phyloP scores from a whole-genome alignment of 1,284 basidiomycete genomes.

The Ceratobasidium sp. region DNA sequence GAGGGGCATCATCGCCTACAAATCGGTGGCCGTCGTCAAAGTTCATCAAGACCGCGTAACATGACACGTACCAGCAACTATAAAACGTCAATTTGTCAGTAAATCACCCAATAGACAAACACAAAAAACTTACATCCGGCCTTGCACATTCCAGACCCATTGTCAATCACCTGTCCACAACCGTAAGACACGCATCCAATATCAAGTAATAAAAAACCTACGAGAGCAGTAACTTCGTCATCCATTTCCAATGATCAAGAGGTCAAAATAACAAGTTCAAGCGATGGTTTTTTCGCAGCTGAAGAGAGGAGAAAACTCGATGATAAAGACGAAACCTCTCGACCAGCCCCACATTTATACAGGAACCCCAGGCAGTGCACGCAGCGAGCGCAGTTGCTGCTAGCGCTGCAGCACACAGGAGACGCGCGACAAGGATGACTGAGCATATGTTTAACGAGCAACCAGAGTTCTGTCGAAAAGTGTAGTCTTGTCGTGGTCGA shows the following conservation, averaged over 20 bases:
- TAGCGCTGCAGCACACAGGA: conserved; percentile 8
- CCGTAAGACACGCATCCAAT: neutral
- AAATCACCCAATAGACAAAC: conserved; percentile 3
- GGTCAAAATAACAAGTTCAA: no score
- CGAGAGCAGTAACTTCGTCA: conserved; percentile 65
- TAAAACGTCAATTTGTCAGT: conserved; percentile 50
- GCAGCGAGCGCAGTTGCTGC: conserved; percentile 40
- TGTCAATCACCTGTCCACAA: conserved; percentile 76
- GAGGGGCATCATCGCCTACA: conserved; percentile 76
- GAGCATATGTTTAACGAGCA: neutral
- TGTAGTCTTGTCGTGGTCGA: neutral
- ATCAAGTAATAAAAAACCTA: conserved; percentile 51
- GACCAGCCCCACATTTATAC: neutral
- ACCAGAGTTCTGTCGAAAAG: neutral
- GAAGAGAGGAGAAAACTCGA: neutral
- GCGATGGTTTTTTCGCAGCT: neutral
- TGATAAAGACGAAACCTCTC: neutral
- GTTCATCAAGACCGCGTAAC: neutral
- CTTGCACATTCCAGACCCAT: conserved; percentile 93
- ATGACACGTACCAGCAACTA: conserved; percentile 52
- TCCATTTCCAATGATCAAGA: conserved; percentile 57
- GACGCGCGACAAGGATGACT: conserved; percentile 26
- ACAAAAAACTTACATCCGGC: conserved; percentile 79
- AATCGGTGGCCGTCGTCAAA: neutral
- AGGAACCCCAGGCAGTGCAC: conserved; percentile 16